Base-by-base conservation (phyloP, 2,329 filamentous ascomycete genomes). In the Fusarium foetens region DNA sequence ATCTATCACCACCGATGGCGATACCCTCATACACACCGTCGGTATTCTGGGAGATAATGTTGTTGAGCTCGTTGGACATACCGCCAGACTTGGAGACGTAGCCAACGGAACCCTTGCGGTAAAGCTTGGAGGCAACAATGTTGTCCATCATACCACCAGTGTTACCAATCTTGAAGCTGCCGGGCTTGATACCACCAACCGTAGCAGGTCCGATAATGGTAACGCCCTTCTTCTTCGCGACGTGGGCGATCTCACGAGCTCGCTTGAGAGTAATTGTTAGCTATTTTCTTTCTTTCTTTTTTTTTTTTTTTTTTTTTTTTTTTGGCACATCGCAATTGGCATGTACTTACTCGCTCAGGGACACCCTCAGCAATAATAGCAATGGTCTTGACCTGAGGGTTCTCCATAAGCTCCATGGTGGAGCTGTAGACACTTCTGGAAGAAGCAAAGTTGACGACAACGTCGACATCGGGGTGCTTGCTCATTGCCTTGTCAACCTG, bases 131-230 rank as follows among this genome's bases (percentile, higher is more conserved):
- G 78, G 96, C 94, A 74, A 99, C 96, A 80, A 99, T 99, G 91
- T 99, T 99, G 90, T 99, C 96, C 96, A 99, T 99, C 96, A 99
- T 99, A 85, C 96, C 96, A 90, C 96, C 96, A 80, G 96, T 99
- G 90, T 99, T 99, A 84, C 96, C 96, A 76, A 99, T 99, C 91
- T 98, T 99, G 93, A 95, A 99, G 83, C 93, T 94, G 84, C 96
- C 96, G 72, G 96, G 96, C 91, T 98, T 99, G 88, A 99, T 98
- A 80, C 96, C 96, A 90, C 96, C 96, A 72, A 99, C 96, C 63
- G 96, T 99, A 79, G 96, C 96, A 74, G 96, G 96, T 75, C 96
- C 96, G 81, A 99, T 98, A 84, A 99, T 99, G 84, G 95, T 98
- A 82, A 99, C 93, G 73, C 95, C 95, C 92, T 98, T 99, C 91